Percentiles rank a stretch among this genome's conserved stretches.
Evolutionary conservation across 352 stramenopile species (phyloP).

Genomic region (Phytopythium ostracodes): DNA sequence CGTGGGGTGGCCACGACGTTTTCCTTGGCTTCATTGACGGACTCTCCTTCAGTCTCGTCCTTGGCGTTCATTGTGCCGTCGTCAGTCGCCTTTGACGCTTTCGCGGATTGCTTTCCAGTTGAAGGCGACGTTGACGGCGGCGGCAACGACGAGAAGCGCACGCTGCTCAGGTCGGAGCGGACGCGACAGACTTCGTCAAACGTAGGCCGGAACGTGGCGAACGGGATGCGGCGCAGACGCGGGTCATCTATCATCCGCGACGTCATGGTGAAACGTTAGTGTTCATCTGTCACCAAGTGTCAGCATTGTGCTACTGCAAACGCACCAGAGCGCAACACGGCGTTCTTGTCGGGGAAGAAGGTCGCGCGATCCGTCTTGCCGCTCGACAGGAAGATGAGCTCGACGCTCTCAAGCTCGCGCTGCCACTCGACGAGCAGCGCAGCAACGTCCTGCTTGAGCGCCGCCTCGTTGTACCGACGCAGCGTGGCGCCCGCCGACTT

Average conservation of each 20-base stretch:
- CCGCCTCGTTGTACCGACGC: slow-evolving; percentile 89
- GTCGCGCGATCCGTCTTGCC: slow-evolving; percentile 68
- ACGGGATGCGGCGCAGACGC: slow-evolving; percentile 74
- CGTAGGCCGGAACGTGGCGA: slow-evolving; percentile 81
- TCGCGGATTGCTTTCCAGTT: background rate
- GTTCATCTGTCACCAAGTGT: too few relatives aligned
- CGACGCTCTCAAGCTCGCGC: slow-evolving; percentile 31
- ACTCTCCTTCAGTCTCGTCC: slow-evolving; percentile 3
- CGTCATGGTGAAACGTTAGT: background rate
- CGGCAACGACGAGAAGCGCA: slow-evolving; percentile 56
- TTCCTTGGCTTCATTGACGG: slow-evolving; percentile 7
- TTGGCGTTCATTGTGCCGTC: slow-evolving; percentile 10
- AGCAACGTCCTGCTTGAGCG: slow-evolving; percentile 88
- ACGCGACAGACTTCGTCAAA: slow-evolving; percentile 84
- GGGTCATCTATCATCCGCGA: slow-evolving; percentile 32
- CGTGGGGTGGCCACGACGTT: slow-evolving; percentile 18
- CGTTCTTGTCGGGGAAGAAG: slow-evolving; percentile 78
- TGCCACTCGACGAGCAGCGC: slow-evolving; percentile 84
- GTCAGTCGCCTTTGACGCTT: slow-evolving; percentile 1
- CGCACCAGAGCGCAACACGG: slow-evolving; percentile 39
- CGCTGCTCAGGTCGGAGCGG: slow-evolving; percentile 60
- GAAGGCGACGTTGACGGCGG: slow-evolving; percentile 11
- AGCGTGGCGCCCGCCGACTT: slow-evolving; percentile 93
- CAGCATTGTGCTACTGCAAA: background rate
- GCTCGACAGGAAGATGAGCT: slow-evolving; percentile 73